Conservation (phyloP, 2,329 filamentous ascomycete genomes). For the Cladosporium cucumerinum region DNA sequence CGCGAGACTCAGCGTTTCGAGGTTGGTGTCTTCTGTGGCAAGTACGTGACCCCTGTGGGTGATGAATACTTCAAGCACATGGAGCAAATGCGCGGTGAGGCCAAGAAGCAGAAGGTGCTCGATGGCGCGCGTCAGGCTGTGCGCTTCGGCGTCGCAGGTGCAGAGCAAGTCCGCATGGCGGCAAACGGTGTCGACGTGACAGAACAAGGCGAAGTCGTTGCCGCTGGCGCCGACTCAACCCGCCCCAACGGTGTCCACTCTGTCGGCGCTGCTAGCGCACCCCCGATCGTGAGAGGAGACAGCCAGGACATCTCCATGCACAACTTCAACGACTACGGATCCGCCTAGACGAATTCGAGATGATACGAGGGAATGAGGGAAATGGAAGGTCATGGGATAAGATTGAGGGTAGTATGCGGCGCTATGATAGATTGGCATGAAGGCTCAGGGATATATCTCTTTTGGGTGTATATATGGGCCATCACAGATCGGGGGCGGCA, state of each 20-base stretch:
- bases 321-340: slow-evolving; percentile 46
- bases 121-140: slow-evolving; percentile 64
- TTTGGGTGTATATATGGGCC: neutral
- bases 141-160: slow-evolving; percentile 58
- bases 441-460: neutral
- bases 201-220: slow-evolving; percentile 55
- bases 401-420: neutral
- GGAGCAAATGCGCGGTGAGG: slow-evolving; percentile 67
- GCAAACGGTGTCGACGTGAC: slow-evolving; percentile 60
- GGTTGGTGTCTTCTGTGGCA: slow-evolving; percentile 86
- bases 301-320: slow-evolving; percentile 56
- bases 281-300: slow-evolving; percentile 24
- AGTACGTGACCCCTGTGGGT: slow-evolving; percentile 77
- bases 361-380: neutral
- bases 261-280: slow-evolving; percentile 18
- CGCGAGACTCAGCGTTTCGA: slow-evolving; percentile 68
- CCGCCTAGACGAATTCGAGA: slow-evolving; percentile 3
- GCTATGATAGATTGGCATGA: neutral
- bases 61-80: slow-evolving; percentile 80
- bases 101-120: slow-evolving; percentile 63
- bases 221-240: slow-evolving; percentile 26
- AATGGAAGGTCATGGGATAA: neutral
- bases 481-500: neutral
- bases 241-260: slow-evolving; percentile 20
- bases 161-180: slow-evolving; percentile 60